Percentiles rank a stretch among this genome's conserved stretches.
phyloP scores from a whole-genome alignment of 75 land plant species.

The Sequoiadendron giganteum region DNA sequence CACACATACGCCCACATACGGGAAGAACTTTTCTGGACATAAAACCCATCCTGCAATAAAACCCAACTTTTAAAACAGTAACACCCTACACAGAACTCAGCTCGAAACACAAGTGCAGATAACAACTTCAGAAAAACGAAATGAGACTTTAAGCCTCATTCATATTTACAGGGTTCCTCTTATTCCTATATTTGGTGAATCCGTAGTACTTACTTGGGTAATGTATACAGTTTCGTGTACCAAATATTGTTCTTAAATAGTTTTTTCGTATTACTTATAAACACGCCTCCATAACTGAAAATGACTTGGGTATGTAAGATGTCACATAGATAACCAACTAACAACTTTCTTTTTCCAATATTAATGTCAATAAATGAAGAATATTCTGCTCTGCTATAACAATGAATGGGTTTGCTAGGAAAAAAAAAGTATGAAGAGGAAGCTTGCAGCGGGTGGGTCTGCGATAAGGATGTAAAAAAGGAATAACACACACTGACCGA shows the following conservation, averaged over 20 bases:
- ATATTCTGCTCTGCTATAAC: not conserved
- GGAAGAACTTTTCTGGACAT: conserved; percentile 74
- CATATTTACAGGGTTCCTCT: not conserved
- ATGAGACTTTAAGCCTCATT: not conserved
- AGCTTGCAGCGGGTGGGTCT: not conserved
- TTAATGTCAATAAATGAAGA: not conserved
- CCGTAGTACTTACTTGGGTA: not conserved
- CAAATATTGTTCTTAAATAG: not conserved
- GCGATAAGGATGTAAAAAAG: not conserved
- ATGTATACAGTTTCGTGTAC: not conserved
- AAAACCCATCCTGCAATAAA: conserved; percentile 47
- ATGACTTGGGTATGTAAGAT: not conserved
- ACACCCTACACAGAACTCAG: not conserved
- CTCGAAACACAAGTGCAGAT: not conserved
- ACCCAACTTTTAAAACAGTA: not conserved
- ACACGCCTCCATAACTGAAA: not conserved
- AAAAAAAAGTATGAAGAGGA: not conserved
- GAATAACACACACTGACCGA: no score
- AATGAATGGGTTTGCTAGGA: not conserved
- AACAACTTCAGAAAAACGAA: not conserved
- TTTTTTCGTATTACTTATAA: not conserved
- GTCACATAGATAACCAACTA: not conserved
- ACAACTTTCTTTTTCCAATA: not conserved
- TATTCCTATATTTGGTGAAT: not conserved
- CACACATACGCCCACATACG: conserved; percentile 62